phyloP scores from a whole-genome alignment of 2,329 filamentous ascomycete species.

The Botrytis galanthina region DNA sequence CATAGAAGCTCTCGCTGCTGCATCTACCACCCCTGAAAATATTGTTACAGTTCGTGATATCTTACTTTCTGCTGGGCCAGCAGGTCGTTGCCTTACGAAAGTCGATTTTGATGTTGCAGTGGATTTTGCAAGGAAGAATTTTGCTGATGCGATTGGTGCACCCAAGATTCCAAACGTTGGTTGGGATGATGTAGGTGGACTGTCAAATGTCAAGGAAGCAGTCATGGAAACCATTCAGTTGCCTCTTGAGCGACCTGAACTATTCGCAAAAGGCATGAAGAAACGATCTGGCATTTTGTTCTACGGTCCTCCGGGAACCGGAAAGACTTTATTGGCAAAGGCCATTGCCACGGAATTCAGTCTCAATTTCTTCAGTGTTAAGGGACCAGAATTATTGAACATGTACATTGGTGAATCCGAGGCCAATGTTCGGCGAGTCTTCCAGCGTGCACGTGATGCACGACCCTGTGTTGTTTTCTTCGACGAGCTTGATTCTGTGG shows the following conservation, averaged over 20 bases:
- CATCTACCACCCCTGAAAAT: conserved; percentile 42
- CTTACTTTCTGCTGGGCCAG: conserved; percentile 80
- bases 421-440: conserved; percentile 85
- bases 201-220: conserved; percentile 94
- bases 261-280: conserved; percentile 97
- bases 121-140: conserved; percentile 94
- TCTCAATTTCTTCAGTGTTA: conserved; percentile 92
- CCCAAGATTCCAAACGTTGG: conserved; percentile 97
- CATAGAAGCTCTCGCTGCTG: conserved; percentile 67
- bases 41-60: conserved; percentile 73
- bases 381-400: conserved; percentile 86
- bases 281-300: conserved; percentile 92
- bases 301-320: conserved; percentile 86
- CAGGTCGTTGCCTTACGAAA: conserved; percentile 74
- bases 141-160: conserved; percentile 93
- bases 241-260: conserved; percentile 83
- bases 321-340: conserved; percentile 89
- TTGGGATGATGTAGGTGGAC: conserved; percentile 93
- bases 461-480: conserved; percentile 91
- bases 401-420: conserved; percentile 97
- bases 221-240: conserved; percentile 95
- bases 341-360: conserved; percentile 92
- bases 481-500: conserved; percentile 88
- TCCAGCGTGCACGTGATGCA: conserved; percentile 82
- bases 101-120: conserved; percentile 90